These are phyloP conservation scores for Trichophyton equinum DNA, from an alignment of 2,329 filamentous ascomycete genomes.

Conservation along the genomic window DNA sequence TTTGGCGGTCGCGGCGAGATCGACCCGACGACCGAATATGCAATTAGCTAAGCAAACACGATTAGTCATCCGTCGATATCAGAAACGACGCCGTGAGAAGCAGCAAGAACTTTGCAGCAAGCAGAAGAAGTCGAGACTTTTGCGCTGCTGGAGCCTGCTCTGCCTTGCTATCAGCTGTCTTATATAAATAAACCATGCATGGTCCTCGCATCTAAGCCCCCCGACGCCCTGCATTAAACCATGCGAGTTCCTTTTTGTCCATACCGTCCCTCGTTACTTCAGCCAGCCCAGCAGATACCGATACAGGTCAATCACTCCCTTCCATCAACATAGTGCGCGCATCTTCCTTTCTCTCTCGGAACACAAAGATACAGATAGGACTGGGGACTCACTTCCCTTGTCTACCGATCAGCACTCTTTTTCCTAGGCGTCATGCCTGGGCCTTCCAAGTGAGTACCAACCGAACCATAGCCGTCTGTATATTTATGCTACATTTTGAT, in stretches of 20 bases:
- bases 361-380: neutral
- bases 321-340: neutral
- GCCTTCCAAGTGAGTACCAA: conserved; percentile 11
- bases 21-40: too few relatives aligned
- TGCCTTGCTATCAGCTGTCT: neutral
- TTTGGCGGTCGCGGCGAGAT: too few relatives aligned
- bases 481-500: too few relatives aligned
- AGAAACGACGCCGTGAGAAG: neutral
- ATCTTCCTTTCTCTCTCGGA: too few relatives aligned
- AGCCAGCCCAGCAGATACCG: neutral
- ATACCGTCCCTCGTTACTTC: neutral
- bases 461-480: neutral
- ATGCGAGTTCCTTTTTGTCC: neutral
- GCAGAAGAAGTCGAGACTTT: neutral
- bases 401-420: neutral
- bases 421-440: conserved; percentile 10
- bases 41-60: neutral
- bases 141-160: neutral
- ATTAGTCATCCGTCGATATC: neutral
- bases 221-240: neutral
- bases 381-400: neutral
- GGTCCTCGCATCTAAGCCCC: neutral
- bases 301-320: neutral
- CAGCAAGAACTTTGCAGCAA: neutral
- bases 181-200: neutral